A percentile compares a stretch with the other conserved stretches of the same genome.
Conservation (phyloP, 1,284 basidiomycete genomes). For the Cryptococcus sp. region DNA sequence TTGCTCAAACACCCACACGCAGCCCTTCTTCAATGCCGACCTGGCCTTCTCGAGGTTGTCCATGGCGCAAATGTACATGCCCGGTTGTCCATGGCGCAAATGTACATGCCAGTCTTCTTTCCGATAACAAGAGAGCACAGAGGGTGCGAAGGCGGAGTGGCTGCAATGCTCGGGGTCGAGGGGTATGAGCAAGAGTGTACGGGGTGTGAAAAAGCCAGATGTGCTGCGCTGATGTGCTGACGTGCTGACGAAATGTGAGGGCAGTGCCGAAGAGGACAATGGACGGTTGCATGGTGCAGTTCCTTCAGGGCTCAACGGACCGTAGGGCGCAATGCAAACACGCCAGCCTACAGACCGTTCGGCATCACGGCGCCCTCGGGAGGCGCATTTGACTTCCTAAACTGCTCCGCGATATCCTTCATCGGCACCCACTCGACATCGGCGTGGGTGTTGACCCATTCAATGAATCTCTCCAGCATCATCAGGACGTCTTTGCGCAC, state of each 20-base stretch:
- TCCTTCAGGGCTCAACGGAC: slow-evolving; percentile 65
- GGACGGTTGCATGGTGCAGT: slow-evolving; percentile 67
- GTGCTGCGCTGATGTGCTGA: background rate
- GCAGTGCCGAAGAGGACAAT: slow-evolving; percentile 40
- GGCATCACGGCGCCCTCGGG: slow-evolving; percentile 39
- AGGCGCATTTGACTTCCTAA: slow-evolving; percentile 22
- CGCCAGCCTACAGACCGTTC: slow-evolving; percentile 6
- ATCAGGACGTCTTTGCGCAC: slow-evolving; percentile 59
- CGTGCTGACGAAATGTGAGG: background rate
- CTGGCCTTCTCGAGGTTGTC: too few relatives aligned
- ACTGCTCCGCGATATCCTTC: slow-evolving; percentile 46
- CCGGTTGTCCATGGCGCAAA: too few relatives aligned
- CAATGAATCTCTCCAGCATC: slow-evolving; percentile 76
- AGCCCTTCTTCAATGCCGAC: too few relatives aligned
- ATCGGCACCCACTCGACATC: slow-evolving; percentile 71
- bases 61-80: too few relatives aligned
- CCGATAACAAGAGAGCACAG: too few relatives aligned
- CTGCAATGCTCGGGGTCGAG: slow-evolving; percentile 71
- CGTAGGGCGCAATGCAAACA: slow-evolving; percentile 44
- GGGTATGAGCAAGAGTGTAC: slow-evolving; percentile 53
- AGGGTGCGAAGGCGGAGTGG: slow-evolving; percentile 75
- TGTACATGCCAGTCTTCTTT: too few relatives aligned
- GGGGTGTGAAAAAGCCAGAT: too few relatives aligned
- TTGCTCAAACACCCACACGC: too few relatives aligned
- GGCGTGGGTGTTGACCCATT: slow-evolving; percentile 70